Conservation (phyloP, 176 grass and related monocot genomes). For the Panicum miliaceum region DNA sequence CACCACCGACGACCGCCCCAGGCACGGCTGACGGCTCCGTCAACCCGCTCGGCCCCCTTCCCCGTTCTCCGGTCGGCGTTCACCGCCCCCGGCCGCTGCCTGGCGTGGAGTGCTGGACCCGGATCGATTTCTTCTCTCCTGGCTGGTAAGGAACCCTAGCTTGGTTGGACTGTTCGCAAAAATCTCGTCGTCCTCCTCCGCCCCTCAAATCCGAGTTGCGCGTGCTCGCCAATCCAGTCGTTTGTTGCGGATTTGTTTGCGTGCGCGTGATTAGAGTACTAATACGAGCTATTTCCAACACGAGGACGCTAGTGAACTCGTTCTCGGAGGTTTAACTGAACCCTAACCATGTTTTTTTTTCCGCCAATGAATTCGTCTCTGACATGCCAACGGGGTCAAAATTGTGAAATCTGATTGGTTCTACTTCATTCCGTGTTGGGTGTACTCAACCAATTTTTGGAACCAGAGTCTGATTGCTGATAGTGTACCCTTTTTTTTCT, state of each 20-base stretch:
- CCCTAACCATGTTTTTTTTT: background rate
- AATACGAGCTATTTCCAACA: background rate
- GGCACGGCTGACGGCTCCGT: no score
- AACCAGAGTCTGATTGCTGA: background rate
- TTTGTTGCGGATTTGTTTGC: background rate
- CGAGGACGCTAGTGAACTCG: background rate
- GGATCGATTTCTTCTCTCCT: background rate
- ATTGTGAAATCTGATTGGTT: background rate
- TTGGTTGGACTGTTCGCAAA: background rate
- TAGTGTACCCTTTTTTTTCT: background rate
- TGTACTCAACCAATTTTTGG: background rate
- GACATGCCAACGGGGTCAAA: background rate
- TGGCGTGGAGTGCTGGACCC: background rate
- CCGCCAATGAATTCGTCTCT: background rate
- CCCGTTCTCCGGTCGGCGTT: background rate
- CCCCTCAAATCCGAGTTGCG: background rate
- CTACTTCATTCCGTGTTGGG: background rate
- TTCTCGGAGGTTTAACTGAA: background rate
- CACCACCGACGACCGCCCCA: no score
- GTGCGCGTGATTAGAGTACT: background rate
- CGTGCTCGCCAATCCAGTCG: background rate
- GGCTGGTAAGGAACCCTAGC: background rate
- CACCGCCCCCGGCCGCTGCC: background rate
- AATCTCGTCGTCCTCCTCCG: background rate
- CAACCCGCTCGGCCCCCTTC: no score